Evolutionary conservation across 805 yeast species (phyloP), one percentile per base, ranked within the genome.

Genomic region (Cyberlindnera amylophila): DNA sequence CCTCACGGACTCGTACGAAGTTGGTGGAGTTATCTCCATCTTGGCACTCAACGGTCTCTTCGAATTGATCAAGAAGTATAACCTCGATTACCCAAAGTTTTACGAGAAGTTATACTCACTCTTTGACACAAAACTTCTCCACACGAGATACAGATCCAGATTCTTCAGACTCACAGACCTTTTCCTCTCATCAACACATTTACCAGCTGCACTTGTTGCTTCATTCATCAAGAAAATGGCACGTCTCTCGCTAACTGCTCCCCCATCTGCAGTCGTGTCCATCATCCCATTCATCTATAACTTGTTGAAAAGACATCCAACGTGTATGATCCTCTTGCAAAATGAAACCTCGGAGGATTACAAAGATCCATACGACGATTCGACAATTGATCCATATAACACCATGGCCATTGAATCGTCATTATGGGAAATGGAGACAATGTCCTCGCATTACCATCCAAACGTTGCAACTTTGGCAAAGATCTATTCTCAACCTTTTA

Each of bases 241-340:
- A 1, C 73, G 95, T 41, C 68, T 90, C 36, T 70, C 91, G 1
- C 60, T 91, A 34, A 71, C 78, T 11, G 82, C 95, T 1, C 86
- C 95, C 21, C 96, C 97, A 3, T 75, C 95, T 2, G 96, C 96
- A 3, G 79, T 86, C 31, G 95, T 91, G 14, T 78, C 87, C 2
- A 74, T 87, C 12, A 74, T 91, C 16, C 98, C 99, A n/a, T 88
- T 93, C 61, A 74, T 89, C 11, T 91, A 91, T 67, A 91, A 91
- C 62, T 72, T 89, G 49, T 64, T 93, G 55, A 91, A 87, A 60
- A 79, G 87, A 54, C 99, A 93, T 64, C 97, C 97, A 34, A 79
- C 90, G 5, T 90, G 97, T 70, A 91, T 90, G 96, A 69, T 83
- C 18, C 69, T 91, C 74, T 72, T 91, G 32, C 98, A 93, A 56